Evolutionary conservation across 2,329 filamentous ascomycete species (phyloP).

Genomic region (Ophiostoma piceae): DNA sequence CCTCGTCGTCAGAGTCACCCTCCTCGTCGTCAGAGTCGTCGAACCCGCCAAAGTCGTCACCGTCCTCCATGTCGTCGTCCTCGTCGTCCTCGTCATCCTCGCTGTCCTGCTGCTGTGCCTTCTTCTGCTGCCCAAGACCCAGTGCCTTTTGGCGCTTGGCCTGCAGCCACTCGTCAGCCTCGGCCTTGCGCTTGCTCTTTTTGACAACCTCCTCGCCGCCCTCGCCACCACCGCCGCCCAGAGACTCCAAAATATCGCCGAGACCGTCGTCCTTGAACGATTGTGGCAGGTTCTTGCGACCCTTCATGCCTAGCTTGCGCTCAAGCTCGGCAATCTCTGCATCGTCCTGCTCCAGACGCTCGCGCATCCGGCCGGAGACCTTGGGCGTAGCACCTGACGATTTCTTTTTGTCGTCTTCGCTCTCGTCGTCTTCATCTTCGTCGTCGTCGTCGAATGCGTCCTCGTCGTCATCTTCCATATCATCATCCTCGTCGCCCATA

Average conservation of each 20-base stretch:
- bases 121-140: conserved; percentile 30
- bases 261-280: conserved; percentile 77
- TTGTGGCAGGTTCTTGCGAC: conserved; percentile 67
- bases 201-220: conserved; percentile 44
- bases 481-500: conserved; percentile 29
- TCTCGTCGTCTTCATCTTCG: conserved; percentile 26
- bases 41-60: conserved; percentile 24
- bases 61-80: conserved; percentile 30
- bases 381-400: conserved; percentile 23
- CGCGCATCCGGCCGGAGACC: conserved; percentile 43
- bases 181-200: conserved; percentile 55
- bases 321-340: conserved; percentile 83
- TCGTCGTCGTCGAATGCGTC: conserved; percentile 25
- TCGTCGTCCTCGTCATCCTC: conserved; percentile 28
- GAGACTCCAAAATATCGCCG: conserved; percentile 59
- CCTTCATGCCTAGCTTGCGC: conserved; percentile 77
- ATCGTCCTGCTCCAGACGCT: conserved; percentile 72
- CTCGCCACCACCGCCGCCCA: conserved; percentile 44
- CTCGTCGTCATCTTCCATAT: conserved; percentile 25
- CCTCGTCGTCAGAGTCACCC: conserved; percentile 25
- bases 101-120: conserved; percentile 29
- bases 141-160: conserved; percentile 50
- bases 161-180: conserved; percentile 57
- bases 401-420: conserved; percentile 31
- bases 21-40: conserved; percentile 30